These are phyloP conservation scores for Rhodamnia argentea DNA, from an alignment of 345 rosid species.

Conservation along the genomic window DNA sequence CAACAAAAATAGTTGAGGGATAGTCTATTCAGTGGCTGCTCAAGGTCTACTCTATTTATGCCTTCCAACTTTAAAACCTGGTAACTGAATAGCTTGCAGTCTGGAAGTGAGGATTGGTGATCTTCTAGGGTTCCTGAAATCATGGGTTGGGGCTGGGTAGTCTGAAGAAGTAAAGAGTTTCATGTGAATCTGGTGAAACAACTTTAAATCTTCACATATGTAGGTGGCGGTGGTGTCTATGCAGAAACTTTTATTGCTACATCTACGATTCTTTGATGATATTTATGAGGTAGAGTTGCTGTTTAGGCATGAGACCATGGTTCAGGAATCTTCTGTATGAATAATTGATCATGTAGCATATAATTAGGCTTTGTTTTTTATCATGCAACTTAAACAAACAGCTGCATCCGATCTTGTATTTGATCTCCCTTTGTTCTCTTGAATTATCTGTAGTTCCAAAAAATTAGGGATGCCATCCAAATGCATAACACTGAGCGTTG, in stretches of 20 bases:
- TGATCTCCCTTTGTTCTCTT: not conserved
- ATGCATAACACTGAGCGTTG: constrained; percentile 50
- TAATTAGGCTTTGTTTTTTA: not conserved
- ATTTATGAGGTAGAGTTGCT: not conserved
- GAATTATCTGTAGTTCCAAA: constrained; percentile 59
- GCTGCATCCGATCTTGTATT: not conserved
- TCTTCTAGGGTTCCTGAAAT: not conserved
- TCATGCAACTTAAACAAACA: not conserved
- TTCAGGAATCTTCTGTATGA: not conserved
- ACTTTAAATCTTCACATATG: not conserved
- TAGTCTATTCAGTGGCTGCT: not conserved
- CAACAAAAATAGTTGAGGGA: not conserved
- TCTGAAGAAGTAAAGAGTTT: not conserved
- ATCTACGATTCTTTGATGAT: not conserved
- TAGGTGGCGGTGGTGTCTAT: not conserved
- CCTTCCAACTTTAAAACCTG: not conserved
- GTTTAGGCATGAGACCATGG: not conserved
- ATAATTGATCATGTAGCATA: not conserved
- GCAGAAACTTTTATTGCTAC: not conserved
- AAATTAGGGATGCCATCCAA: constrained; percentile 72
- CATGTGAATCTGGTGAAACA: not conserved
- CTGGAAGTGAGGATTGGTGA: not conserved
- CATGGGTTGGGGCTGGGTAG: not conserved
- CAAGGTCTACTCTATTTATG: not conserved
- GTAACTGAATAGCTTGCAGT: not conserved